Evolutionary conservation across 2,329 filamentous ascomycete genomes (phyloP).

Genomic region (Aspergillus uvarum): DNA sequence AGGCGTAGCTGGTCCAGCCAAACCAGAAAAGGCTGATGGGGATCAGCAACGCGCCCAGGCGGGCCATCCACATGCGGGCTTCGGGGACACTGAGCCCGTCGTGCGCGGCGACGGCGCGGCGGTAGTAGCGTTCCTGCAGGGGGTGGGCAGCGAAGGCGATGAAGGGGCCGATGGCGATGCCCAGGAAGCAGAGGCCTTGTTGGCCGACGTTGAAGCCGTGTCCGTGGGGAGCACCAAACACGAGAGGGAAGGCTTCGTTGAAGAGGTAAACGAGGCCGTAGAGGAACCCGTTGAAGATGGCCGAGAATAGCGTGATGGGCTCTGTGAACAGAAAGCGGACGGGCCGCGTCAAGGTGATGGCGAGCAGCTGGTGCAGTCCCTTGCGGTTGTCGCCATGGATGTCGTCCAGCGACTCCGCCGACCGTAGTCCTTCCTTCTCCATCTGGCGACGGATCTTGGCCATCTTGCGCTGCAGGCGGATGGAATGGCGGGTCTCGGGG

Average conservation of each 20-base stretch:
- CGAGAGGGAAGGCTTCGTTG: conserved; percentile 67
- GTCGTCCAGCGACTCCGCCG: conserved; percentile 56
- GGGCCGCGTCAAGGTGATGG: conserved; percentile 66
- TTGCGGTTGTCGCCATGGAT: conserved; percentile 49
- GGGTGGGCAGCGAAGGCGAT: conserved; percentile 58
- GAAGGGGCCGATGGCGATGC: conserved; percentile 62
- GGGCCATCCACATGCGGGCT: conserved; percentile 64
- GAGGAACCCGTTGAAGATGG: conserved; percentile 58
- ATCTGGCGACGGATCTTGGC: conserved; percentile 49
- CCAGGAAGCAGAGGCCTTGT: conserved; percentile 57
- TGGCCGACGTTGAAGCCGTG: conserved; percentile 56
- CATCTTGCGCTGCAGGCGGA: conserved; percentile 58
- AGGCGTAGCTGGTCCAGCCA: conserved; percentile 62
- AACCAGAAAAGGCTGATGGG: conserved; percentile 69
- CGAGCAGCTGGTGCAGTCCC: conserved; percentile 71
- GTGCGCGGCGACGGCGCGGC: conserved; percentile 41
- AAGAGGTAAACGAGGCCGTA: conserved; percentile 76
- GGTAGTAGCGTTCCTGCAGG: conserved; percentile 45
- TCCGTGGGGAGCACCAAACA: conserved; percentile 64
- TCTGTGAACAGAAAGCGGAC: conserved; percentile 42
- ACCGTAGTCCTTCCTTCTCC: conserved; percentile 54
- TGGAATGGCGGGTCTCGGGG: conserved; percentile 57
- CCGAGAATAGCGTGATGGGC: conserved; percentile 31
- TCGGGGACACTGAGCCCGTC: conserved; percentile 59
- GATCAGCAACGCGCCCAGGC: conserved; percentile 59